Percentiles rank a stretch among this genome's conserved stretches.
phyloP scores from a whole-genome alignment of 306 rosid species.

The Dalbergia cultrata region DNA sequence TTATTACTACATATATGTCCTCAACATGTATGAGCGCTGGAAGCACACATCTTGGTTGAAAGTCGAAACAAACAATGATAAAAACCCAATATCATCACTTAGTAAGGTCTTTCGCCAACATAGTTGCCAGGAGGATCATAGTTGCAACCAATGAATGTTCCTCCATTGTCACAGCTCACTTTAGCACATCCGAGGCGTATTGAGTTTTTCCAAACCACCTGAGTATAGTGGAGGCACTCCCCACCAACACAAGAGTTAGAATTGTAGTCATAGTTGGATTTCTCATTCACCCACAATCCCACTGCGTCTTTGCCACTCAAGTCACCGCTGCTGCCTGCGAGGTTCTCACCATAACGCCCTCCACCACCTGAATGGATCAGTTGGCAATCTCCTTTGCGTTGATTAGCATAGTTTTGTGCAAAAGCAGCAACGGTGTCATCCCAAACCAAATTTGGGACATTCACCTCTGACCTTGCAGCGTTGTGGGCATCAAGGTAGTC shows the following conservation, averaged over 20 bases:
- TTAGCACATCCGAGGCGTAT: slow-evolving; percentile 59
- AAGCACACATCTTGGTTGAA: too few species aligned
- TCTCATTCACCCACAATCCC: slow-evolving; percentile 54
- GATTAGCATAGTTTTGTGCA: slow-evolving; percentile 39
- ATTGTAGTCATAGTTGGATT: slow-evolving; percentile 38
- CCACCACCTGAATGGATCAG: slow-evolving; percentile 1
- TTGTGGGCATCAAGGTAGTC: slow-evolving; percentile 48
- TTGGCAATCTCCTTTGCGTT: slow-evolving; percentile 16
- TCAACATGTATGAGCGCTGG: too few species aligned
- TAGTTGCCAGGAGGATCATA: slow-evolving; percentile 60
- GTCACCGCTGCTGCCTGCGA: not conserved
- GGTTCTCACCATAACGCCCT: slow-evolving; percentile 39
- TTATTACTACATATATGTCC: too few species aligned
- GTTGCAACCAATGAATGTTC: slow-evolving; percentile 52
- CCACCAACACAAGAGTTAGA: slow-evolving; percentile 51
- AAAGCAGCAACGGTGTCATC: slow-evolving; percentile 17
- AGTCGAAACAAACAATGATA: too few species aligned
- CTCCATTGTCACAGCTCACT: slow-evolving; percentile 55
- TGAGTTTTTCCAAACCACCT: slow-evolving; percentile 58
- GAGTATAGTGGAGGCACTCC: slow-evolving; percentile 58
- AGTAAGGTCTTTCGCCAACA: slow-evolving; percentile 44
- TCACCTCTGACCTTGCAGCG: slow-evolving; percentile 38
- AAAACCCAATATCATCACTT: not conserved
- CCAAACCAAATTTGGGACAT: slow-evolving; percentile 40
- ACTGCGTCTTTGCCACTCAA: slow-evolving; percentile 38